phyloP scores from a whole-genome alignment of 306 rosid genomes.

The Clitoria ternatea region DNA sequence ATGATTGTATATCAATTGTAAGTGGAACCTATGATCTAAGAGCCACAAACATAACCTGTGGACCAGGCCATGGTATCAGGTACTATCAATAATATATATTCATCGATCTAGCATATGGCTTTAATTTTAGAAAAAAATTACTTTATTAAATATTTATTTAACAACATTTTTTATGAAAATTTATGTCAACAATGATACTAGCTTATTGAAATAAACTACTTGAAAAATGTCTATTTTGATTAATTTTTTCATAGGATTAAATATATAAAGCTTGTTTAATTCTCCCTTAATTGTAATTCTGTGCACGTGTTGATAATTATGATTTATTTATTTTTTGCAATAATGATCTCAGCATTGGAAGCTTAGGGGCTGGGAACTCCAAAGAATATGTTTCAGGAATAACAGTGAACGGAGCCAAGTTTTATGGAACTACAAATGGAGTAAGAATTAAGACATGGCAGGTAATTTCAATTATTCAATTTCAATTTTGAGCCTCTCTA shows the following conservation, averaged over 20 bases:
- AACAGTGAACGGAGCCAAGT: conserved; percentile 48
- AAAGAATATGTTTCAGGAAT: conserved; percentile 54
- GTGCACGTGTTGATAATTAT: no score
- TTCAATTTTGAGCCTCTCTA: background rate
- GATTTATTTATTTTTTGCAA: no score
- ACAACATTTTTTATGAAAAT: no score
- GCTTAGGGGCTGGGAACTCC: conserved; percentile 54
- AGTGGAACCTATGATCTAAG: conserved; percentile 50
- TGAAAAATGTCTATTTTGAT: no score
- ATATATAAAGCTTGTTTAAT: no score
- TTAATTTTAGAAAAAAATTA: no score
- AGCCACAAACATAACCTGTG: conserved; percentile 63
- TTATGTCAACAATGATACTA: no score
- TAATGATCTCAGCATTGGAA: conserved; percentile 57
- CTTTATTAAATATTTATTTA: no score
- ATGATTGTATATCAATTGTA: conserved; percentile 83
- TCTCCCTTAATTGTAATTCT: no score
- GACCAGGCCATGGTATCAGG: conserved; percentile 98
- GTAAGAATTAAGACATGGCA: conserved; percentile 85
- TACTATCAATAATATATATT: background rate
- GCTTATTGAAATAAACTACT: no score
- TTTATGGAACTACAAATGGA: conserved; percentile 69
- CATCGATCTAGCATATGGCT: background rate
- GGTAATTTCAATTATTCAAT: conserved; percentile 34
- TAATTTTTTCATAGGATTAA: no score